Conservation (phyloP, 345 rosid species). For the Linum lewisii region DNA sequence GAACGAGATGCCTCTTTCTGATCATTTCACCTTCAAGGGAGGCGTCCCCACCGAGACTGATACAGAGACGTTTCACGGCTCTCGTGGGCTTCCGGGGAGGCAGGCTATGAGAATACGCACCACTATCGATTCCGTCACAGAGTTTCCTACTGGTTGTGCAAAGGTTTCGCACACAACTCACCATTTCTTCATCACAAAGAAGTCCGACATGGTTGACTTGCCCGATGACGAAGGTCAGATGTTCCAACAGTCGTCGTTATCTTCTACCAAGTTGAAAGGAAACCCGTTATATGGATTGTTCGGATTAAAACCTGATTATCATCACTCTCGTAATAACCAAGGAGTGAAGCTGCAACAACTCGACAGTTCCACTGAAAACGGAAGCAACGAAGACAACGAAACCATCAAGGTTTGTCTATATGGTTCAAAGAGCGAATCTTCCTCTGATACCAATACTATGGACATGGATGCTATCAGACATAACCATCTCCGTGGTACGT, state of each 20-base stretch:
- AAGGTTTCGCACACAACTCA: slow-evolving; percentile 27
- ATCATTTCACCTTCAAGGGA: slow-evolving; percentile 17
- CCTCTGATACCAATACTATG: slow-evolving; percentile 62
- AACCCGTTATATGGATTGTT: slow-evolving; percentile 34
- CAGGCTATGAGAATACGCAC: slow-evolving; percentile 42
- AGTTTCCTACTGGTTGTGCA: slow-evolving; percentile 21
- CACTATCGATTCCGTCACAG: slow-evolving; percentile 32
- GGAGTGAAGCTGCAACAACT: slow-evolving; percentile 44
- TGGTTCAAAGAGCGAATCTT: slow-evolving; percentile 41
- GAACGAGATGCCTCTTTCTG: slow-evolving; percentile 13
- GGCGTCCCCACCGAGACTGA: slow-evolving; percentile 12
- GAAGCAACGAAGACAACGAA: slow-evolving; percentile 26
- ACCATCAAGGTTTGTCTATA: slow-evolving; percentile 18
- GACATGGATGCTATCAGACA: slow-evolving; percentile 45
- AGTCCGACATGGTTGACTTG: slow-evolving; percentile 28
- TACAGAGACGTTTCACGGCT: slow-evolving; percentile 12
- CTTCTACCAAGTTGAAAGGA: slow-evolving; percentile 35
- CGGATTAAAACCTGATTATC: slow-evolving; percentile 33
- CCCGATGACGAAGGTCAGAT: slow-evolving; percentile 32
- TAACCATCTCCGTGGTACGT: slow-evolving; percentile 38
- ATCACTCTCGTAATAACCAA: slow-evolving; percentile 29
- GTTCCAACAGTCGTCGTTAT: slow-evolving; percentile 27
- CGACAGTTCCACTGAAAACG: slow-evolving; percentile 44
- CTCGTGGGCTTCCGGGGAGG: slow-evolving; percentile 20
- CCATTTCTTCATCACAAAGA: slow-evolving; percentile 29